These are phyloP conservation scores for Chlamydomonas reinhardtii DNA, from an alignment of 163 green algal species.

Conservation along the genomic window DNA sequence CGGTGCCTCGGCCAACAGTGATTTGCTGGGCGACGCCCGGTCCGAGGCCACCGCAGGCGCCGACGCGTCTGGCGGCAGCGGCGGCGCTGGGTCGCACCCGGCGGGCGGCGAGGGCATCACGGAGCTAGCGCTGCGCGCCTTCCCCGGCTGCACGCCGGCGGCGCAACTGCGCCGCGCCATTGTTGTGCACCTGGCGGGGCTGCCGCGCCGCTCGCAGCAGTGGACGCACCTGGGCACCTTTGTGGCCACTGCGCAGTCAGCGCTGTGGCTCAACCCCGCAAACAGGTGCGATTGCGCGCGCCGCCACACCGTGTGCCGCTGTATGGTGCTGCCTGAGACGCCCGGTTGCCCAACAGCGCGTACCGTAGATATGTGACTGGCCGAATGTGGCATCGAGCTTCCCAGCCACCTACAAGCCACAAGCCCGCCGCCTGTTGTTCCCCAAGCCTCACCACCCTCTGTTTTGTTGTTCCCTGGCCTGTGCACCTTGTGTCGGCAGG, in stretches of 20 bases:
- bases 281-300: not conserved
- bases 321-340: no score
- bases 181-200: constrained; percentile 8
- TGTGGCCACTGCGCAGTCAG: constrained; percentile 3
- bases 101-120: constrained; percentile 8
- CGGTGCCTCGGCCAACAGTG: not conserved
- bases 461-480: no score
- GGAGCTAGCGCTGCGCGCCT: constrained; percentile 34
- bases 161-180: constrained; percentile 35
- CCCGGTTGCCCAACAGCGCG: no score
- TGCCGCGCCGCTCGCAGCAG: constrained; percentile 27
- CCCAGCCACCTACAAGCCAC: no score
- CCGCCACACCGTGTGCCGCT: not conserved
- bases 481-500: no score
- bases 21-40: not conserved
- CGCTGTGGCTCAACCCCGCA: constrained; percentile 29
- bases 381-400: no score
- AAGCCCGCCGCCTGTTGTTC: no score
- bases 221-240: constrained; percentile 35
- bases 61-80: not conserved
- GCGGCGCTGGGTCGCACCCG: no score
- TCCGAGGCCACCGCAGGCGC: not conserved
- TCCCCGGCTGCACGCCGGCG: constrained; percentile 20
- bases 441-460: no score
- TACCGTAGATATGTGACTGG: no score